phyloP scores from a whole-genome alignment of 345 rosid genomes.

The Microthlaspi erraticum region DNA sequence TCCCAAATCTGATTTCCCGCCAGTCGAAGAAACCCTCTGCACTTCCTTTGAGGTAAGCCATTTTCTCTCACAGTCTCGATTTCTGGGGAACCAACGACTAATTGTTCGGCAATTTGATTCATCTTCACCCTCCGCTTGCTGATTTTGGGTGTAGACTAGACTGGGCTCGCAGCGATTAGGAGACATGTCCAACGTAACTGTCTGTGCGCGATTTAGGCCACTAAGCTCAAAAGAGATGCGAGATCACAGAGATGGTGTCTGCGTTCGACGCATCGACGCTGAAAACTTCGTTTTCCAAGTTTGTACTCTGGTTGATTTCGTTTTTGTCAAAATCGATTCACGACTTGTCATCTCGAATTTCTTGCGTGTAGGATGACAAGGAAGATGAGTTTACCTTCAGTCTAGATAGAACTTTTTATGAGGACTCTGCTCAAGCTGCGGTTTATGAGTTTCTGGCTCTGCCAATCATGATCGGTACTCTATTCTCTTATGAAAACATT shows the following conservation, averaged over 20 bases:
- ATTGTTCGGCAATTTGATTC: not conserved
- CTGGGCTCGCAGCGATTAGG: constrained; percentile 5
- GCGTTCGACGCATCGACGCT: constrained; percentile 56
- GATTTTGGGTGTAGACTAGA: constrained; percentile 1
- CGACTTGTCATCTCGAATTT: constrained; percentile 1
- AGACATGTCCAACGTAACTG: constrained; percentile 63
- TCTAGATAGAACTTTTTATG: constrained; percentile 68
- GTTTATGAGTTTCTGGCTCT: constrained; percentile 71
- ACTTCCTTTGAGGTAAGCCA: not conserved
- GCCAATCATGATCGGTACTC: constrained; percentile 55
- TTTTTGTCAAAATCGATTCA: constrained; percentile 2
- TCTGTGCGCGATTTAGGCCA: constrained; percentile 86
- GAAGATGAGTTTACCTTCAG: constrained; percentile 65
- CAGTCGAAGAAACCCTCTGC: constrained; percentile 16
- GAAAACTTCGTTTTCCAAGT: constrained; percentile 77
- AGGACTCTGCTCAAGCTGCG: constrained; percentile 63
- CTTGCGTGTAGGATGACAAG: constrained; percentile 61
- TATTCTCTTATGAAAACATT: no score
- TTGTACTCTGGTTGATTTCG: not conserved
- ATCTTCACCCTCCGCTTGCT: not conserved
- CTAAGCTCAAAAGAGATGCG: constrained; percentile 66
- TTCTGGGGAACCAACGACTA: not conserved
- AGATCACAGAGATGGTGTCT: constrained; percentile 54
- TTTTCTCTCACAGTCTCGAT: not conserved
- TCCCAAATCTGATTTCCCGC: constrained; percentile 33